Conservation (phyloP, 306 rosid genomes). For the Pyrus pyrifolia region DNA sequence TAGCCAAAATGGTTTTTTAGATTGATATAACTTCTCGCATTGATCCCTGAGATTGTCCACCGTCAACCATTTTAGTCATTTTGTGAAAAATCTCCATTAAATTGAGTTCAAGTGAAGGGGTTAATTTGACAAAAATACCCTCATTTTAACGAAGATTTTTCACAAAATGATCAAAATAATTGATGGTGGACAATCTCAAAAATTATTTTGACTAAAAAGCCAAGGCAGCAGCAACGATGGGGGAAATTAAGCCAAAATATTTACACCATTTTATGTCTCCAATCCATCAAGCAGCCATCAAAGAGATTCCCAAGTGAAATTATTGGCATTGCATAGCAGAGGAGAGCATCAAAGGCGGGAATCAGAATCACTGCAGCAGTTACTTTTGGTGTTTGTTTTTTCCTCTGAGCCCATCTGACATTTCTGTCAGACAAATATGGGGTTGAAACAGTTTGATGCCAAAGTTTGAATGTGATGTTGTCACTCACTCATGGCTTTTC, state of each 20-base stretch:
- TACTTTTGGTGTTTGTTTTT: background rate
- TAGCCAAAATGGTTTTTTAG: too few relatives aligned
- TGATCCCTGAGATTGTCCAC: too few relatives aligned
- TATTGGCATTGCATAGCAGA: background rate
- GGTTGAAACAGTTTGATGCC: background rate
- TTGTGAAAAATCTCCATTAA: too few relatives aligned
- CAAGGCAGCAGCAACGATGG: background rate
- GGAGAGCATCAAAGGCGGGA: conserved; percentile 1
- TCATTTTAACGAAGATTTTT: too few relatives aligned
- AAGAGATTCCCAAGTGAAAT: conserved; percentile 1
- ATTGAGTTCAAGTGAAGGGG: too few relatives aligned
- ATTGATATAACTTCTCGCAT: too few relatives aligned
- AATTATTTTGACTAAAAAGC: too few relatives aligned
- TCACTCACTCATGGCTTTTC: background rate
- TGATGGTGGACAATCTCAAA: background rate
- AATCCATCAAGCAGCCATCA: background rate
- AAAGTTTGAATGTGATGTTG: background rate
- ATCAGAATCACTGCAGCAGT: conserved; percentile 4
- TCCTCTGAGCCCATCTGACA: background rate
- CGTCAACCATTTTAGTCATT: too few relatives aligned
- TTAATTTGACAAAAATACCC: too few relatives aligned
- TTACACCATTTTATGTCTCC: conserved; percentile 3
- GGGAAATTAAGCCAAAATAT: background rate
- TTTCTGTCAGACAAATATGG: background rate
- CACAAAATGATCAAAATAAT: too few relatives aligned